Evolutionary conservation across 768 basidiomycete species (phyloP), one percentile per base, ranked within the genome.

Genomic region (Tricholoma bakamatsutake): DNA sequence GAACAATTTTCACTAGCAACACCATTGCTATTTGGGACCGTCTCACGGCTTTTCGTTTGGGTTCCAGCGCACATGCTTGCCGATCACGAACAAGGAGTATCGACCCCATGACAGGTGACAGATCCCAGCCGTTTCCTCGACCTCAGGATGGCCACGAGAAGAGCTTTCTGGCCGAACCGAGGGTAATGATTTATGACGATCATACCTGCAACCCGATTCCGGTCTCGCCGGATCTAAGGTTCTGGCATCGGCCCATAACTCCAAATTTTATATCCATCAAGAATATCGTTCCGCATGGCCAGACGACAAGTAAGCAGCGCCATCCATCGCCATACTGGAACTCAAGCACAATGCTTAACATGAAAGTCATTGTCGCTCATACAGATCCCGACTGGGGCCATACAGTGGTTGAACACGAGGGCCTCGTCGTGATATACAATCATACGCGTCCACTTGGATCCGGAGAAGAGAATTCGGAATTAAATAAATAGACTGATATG

Each of bases 101-200:
- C 57, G 50, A 50, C 45, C 33, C 6, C 28, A 50, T 60, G 64
- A 63, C 62, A 63, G 51, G 17, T 65, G 64, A 60, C 64, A 65
- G 62, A 61, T 65, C 58, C 56, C 52, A 61, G 31, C 43, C 15
- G 37, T 45, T 53, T 57, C 52, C 56, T 27, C 49, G 43, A 54
- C 57, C 34, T 42, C 53, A 51, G 21, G 35, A 18, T 47, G 53
- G 46, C 50, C 52, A 51, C 40, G 49, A 58, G 39, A 30, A 15
- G 46, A 30, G 24, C 1, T 24, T 27, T 27, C 43, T 28, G 28
- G 13, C 46, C 46, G 46, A 47, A 28, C 46, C 46, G 46, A 47
- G 46, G 27, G 37, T 11, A 8, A 10, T 42, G 21, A 24, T 42
- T 13, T 46, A 18, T 27, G 12, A 7, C 27, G 27, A 47, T 47